phyloP scores from a whole-genome alignment of 306 rosid genomes.

The Casuarina equisetifolia region DNA sequence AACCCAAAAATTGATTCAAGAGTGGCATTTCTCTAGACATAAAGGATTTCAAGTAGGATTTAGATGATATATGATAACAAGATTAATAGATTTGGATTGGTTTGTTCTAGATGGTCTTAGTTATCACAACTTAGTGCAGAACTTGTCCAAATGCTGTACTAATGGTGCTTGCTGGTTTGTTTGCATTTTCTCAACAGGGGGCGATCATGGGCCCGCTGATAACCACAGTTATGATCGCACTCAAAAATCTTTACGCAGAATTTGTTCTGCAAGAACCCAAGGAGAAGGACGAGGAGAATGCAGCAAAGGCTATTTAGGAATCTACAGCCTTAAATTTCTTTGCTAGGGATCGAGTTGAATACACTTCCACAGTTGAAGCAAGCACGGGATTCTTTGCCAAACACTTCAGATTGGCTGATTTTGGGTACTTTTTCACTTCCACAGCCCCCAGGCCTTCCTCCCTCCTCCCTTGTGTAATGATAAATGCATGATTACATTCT shows the following conservation, averaged over 20 bases:
- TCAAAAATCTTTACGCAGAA: slow-evolving; percentile 85
- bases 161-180: not conserved
- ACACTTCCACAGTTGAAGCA: slow-evolving; percentile 24
- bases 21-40: too few species aligned
- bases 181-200: slow-evolving; percentile 49
- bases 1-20: too few species aligned
- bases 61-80: too few species aligned
- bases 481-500: not conserved
- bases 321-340: slow-evolving; percentile 20
- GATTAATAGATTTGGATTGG: not conserved
- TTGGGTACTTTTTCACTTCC: not conserved
- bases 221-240: slow-evolving; percentile 89
- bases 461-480: not conserved
- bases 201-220: slow-evolving; percentile 99
- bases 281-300: slow-evolving; percentile 43
- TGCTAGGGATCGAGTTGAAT: slow-evolving; percentile 15
- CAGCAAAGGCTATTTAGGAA: slow-evolving; percentile 26
- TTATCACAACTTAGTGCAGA: not conserved
- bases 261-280: slow-evolving; percentile 70
- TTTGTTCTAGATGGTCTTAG: not conserved
- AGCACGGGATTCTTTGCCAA: slow-evolving; percentile 33
- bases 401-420: slow-evolving; percentile 12
- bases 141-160: not conserved
- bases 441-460: not conserved
- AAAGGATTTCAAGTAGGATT: too few species aligned